Base-by-base conservation (phyloP, 148 eudicot species). In the Pouteria glomerata region DNA sequence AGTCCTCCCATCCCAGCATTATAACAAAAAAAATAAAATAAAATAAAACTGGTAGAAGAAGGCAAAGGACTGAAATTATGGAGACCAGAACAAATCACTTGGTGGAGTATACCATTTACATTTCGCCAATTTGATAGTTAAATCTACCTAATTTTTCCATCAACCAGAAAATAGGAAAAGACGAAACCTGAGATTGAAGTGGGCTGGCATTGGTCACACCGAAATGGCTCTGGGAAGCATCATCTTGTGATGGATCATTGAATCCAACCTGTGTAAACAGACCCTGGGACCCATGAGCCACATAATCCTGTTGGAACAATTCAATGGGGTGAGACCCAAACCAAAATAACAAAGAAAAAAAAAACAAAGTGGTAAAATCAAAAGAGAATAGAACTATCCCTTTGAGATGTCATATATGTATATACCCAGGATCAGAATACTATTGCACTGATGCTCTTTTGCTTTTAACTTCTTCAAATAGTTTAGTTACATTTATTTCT, bases 251-350 rank as follows among this genome's bases (percentile, higher is more conserved):
- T 62, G 91, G 96, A 79, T 96, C 99, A 76, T 69, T 86, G 73
- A 84, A 96, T 66, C 92, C 92, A 57, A 81, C 96, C 76, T 96
- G 99, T 42, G 99, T 96, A 73, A 92, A 96, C 56, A 96, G 82
- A 58, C 96, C 96, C 84, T 96, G 99, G 34, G 99, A 92, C 63
- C 96, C 97, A 82, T 96, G 99, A 44, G 84, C 88, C 96, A 92
- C 87, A 78, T 92, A 96, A 52, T 96, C 99, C 99, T 92, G 87
- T 45, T 34, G 58, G 52, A 77, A n/a, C n/a, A n/a, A 30, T 60
- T 48, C 39, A 18, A 56, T 19, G 66, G 51, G 48, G 59, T 68
- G 76, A 72, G 73, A 68, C 33, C 39, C 29, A 42, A 39, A 39
- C 5, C 39, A 66, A 26, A 42, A 26, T 1, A 29, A 7, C n/a